These are phyloP conservation scores for Xylaria digitata DNA, from an alignment of 2,329 filamentous ascomycete genomes.

Conservation along the genomic window DNA sequence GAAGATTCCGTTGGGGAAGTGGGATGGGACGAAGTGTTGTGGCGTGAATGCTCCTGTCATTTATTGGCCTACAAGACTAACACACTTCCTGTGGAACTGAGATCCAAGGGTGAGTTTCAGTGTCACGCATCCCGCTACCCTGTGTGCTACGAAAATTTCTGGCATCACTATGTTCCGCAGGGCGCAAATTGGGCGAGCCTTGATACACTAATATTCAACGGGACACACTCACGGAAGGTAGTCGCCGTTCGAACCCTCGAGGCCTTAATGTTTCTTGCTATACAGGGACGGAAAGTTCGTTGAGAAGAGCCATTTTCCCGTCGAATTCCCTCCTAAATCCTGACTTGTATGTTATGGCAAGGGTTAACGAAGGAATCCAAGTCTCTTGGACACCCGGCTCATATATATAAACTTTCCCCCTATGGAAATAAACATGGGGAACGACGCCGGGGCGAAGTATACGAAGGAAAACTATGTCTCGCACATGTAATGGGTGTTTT, in stretches of 20 bases:
- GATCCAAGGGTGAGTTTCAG: neutral
- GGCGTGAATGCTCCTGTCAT: slow-evolving; percentile 50
- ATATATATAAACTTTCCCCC: neutral
- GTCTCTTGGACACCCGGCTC: neutral
- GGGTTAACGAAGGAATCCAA: neutral
- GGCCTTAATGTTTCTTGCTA: neutral
- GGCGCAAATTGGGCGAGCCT: neutral
- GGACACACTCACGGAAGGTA: neutral
- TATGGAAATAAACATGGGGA: neutral
- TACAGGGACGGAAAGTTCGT: neutral
- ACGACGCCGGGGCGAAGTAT: slow-evolving; percentile 1
- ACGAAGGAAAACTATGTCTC: slow-evolving; percentile 5
- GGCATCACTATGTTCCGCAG: neutral
- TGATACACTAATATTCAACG: neutral
- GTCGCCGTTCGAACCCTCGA: neutral
- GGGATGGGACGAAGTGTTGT: slow-evolving; percentile 63
- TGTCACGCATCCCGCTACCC: neutral
- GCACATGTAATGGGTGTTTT: neutral
- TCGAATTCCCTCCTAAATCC: neutral
- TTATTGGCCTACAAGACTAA: neutral
- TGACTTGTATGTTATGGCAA: neutral
- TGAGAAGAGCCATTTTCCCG: neutral
- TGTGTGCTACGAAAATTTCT: neutral
- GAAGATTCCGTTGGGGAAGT: slow-evolving; percentile 65
- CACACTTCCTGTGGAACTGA: neutral